Conservation (phyloP, 1,284 basidiomycete species). For the Puccinia brachypodii region DNA sequence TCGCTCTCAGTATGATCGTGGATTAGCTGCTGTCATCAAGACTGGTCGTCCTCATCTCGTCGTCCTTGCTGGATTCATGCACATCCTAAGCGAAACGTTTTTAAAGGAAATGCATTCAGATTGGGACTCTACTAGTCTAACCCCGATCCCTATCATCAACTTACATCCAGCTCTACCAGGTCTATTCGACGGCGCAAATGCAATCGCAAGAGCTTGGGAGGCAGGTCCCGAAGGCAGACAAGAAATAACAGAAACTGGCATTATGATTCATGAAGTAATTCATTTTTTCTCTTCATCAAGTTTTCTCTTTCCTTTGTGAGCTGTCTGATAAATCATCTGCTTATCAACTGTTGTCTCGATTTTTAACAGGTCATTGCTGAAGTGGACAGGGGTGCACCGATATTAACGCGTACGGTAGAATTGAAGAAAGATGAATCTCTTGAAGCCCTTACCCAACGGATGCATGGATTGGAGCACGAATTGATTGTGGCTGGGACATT, state of each 20-base stretch:
- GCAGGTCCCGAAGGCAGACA: conserved; percentile 71
- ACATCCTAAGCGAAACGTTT: conserved; percentile 69
- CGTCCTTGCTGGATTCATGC: conserved; percentile 97
- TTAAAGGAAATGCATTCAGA: conserved; percentile 58
- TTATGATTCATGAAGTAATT: conserved; percentile 82
- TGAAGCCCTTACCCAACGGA: conserved; percentile 72
- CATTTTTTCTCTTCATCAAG: neutral
- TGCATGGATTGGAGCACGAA: conserved; percentile 84
- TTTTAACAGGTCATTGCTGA: conserved; percentile 69
- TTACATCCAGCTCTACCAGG: conserved; percentile 93
- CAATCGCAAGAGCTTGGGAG: conserved; percentile 83
- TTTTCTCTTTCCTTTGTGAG: neutral
- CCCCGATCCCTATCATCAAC: conserved; percentile 82
- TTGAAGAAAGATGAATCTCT: conserved; percentile 70
- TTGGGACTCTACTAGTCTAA: neutral
- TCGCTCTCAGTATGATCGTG: conserved; percentile 80
- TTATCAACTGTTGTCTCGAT: neutral
- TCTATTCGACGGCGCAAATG: conserved; percentile 87
- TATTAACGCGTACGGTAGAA: conserved; percentile 76
- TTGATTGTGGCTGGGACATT: conserved; percentile 82
- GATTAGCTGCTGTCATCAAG: conserved; percentile 74
- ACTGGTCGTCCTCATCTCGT: conserved; percentile 72
- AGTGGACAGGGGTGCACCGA: conserved; percentile 85
- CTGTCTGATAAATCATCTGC: neutral
- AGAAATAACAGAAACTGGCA: conserved; percentile 64